Evolutionary conservation across 805 yeast genomes (phyloP), one percentile per base, ranked within the genome.

Genomic region (Scheffersomyces lignosus): DNA sequence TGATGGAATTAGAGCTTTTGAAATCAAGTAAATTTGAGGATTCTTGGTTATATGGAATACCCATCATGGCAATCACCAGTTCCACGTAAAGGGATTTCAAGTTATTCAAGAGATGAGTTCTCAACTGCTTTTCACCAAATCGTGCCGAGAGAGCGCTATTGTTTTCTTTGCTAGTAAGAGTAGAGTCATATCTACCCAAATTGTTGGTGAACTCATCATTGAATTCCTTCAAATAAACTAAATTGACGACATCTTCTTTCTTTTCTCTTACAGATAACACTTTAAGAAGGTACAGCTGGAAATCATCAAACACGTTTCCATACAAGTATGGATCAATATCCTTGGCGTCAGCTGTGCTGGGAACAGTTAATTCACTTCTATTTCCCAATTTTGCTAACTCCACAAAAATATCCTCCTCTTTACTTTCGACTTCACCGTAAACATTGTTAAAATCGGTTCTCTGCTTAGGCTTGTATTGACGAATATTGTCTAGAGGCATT

Each of bases 41-140:
- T 13, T 58, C 51, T 18, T 59, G 60, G 18, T 52, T 42, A 43
- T 52, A 62, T 37, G 56, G 56, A 39, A 56, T 44, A 18, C 58
- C 57, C 37, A 58, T 47, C 33, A 58, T 49, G 17, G 71, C 73
- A 36, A 68, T 50, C 32, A 67, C 54, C 6, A 71, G 72, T 32
- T 68, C 71, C 13, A 67, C 45, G 44, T 58, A 69, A 31, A 66
- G 59, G 37, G 59, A 57, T 29, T 53, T 55, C 39, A 69, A 55
- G 39, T 60, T 56, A 31, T 55, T 64, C 45, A 64, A 49, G 28
- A 69, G 46, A 34, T 57, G 51, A 29, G 58, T 56, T 20, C 71
- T 58, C 44, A 60, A 58, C 45, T 64, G 69, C 29, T 55, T 52
- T 41, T 67, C 73, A 33, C 51, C 51, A 33, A 34, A 25, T 13